phyloP scores from a whole-genome alignment of 2,329 filamentous ascomycete genomes.

The Colletotrichum phormii region DNA sequence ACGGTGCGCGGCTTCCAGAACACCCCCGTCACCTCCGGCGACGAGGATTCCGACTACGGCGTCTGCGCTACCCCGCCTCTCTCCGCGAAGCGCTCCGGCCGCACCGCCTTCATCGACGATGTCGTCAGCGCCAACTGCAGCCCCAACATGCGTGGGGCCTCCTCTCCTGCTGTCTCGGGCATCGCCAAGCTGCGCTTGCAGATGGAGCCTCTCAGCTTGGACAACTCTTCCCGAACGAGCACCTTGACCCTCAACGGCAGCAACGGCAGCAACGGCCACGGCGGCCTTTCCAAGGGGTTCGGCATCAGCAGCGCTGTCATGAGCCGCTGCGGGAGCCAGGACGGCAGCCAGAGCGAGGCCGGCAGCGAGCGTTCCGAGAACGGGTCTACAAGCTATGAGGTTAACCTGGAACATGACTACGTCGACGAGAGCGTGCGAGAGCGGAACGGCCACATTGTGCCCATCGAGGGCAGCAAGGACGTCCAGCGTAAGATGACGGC shows the following conservation, averaged over 20 bases:
- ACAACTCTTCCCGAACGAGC: slow-evolving; percentile 64
- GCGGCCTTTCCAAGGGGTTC: slow-evolving; percentile 41
- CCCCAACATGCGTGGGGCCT: slow-evolving; percentile 64
- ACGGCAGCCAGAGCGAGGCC: slow-evolving; percentile 63
- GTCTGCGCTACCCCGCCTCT: slow-evolving; percentile 36
- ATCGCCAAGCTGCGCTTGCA: slow-evolving; percentile 87
- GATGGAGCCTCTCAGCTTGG: slow-evolving; percentile 81
- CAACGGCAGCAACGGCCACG: slow-evolving; percentile 59
- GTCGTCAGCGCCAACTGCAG: slow-evolving; percentile 74
- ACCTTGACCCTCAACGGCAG: slow-evolving; percentile 67
- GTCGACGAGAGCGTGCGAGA: slow-evolving; percentile 73
- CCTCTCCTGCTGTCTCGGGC: slow-evolving; percentile 72
- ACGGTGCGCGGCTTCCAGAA: slow-evolving; percentile 68
- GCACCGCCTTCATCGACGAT: slow-evolving; percentile 60
- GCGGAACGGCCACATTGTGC: slow-evolving; percentile 55
- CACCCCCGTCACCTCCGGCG: slow-evolving; percentile 66
- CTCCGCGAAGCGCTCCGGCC: slow-evolving; percentile 48
- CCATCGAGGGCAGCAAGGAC: slow-evolving; percentile 66
- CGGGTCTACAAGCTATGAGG: slow-evolving; percentile 81
- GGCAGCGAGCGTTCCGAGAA: slow-evolving; percentile 75
- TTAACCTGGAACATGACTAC: slow-evolving; percentile 87
- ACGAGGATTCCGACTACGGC: slow-evolving; percentile 68
- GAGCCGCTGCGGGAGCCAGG: slow-evolving; percentile 65
- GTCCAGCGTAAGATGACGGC: slow-evolving; percentile 86
- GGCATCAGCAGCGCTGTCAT: slow-evolving; percentile 67